phyloP scores from a whole-genome alignment of 257 asterid genomes.

The Solanum etuberosum region DNA sequence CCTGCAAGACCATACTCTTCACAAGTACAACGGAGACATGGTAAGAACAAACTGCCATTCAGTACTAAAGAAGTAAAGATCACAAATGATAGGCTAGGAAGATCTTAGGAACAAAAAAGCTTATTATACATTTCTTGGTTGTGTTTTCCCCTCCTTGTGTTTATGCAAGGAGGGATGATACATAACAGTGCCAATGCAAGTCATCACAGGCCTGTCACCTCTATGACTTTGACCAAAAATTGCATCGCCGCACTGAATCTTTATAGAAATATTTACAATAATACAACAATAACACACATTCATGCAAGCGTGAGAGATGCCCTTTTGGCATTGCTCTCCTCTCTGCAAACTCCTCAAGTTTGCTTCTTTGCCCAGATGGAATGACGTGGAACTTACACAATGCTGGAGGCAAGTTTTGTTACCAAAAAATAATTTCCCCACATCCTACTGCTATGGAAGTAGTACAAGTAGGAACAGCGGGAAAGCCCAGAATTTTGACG shows the following conservation, averaged over 20 bases:
- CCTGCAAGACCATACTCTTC: background rate
- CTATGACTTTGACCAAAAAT: constrained; percentile 79
- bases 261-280: constrained; percentile 59
- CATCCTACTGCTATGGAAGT: constrained; percentile 23
- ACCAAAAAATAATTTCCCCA: constrained; percentile 3
- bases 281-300: constrained; percentile 23
- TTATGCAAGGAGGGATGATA: constrained; percentile 34
- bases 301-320: constrained; percentile 30
- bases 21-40: background rate
- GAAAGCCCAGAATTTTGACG: constrained; percentile 28
- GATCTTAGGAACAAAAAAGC: constrained; percentile 26
- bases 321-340: constrained; percentile 46
- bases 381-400: background rate
- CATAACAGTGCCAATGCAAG: constrained; percentile 36
- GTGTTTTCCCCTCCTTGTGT: constrained; percentile 17
- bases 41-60: background rate
- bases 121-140: constrained; percentile 37
- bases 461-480: constrained; percentile 21
- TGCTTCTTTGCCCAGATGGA: constrained; percentile 1
- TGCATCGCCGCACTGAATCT: constrained; percentile 29
- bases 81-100: background rate
- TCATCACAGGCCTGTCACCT: constrained; percentile 73
- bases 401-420: background rate
- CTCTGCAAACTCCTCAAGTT: constrained; percentile 18
- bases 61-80: background rate